Conservation (phyloP, 164 flowering plant species). For the Nymphaea colorata region DNA sequence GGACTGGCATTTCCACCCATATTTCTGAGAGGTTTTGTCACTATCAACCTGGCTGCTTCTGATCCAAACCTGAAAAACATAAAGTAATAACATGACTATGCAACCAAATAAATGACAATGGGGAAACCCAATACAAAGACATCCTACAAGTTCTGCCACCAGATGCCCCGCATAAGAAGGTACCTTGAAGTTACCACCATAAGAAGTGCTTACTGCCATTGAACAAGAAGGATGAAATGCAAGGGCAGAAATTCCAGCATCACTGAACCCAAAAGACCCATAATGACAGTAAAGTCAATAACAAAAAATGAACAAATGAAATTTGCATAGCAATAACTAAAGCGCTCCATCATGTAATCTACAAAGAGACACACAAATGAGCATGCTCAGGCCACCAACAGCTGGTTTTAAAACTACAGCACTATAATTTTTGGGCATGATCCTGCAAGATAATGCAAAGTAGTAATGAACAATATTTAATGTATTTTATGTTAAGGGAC, state of each 20-base stretch:
- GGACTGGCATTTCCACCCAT: constrained; percentile 89
- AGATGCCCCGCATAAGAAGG: neutral
- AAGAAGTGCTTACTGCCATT: constrained; percentile 80
- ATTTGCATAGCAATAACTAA: no score
- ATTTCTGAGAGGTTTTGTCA: constrained; percentile 22
- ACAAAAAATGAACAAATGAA: no score
- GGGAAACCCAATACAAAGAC: neutral
- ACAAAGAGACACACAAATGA: neutral
- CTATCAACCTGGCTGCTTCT: constrained; percentile 20
- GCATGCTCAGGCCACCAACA: no score
- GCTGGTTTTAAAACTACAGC: no score
- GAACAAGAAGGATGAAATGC: constrained; percentile 67
- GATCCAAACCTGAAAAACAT: constrained; percentile 54
- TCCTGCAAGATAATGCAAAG: no score
- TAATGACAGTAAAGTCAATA: no score
- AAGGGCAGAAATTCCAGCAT: constrained; percentile 66
- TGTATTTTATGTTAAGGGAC: no score
- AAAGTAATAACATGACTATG: neutral
- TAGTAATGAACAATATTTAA: no score
- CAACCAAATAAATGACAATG: neutral
- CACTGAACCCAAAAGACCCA: constrained; percentile 30
- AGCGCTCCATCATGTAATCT: no score
- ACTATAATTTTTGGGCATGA: no score
- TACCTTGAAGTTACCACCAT: constrained; percentile 96
- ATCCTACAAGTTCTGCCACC: neutral